Percentiles rank a stretch among this genome's conserved stretches.
phyloP scores from a whole-genome alignment of 2,329 filamentous ascomycete species.

The Alternaria triticimaculans region DNA sequence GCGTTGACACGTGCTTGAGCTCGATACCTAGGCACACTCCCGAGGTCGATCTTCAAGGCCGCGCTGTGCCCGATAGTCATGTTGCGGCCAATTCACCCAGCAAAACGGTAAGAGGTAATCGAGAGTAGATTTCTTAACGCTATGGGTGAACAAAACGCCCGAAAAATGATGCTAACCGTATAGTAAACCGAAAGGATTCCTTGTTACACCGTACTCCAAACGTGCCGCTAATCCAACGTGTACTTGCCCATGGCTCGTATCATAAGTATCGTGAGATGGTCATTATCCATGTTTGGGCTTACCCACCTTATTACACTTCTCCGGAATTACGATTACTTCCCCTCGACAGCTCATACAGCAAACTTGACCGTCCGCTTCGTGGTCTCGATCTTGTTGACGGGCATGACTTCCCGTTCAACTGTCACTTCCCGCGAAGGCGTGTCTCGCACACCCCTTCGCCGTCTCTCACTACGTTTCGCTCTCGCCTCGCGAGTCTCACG shows the following conservation, averaged over 20 bases:
- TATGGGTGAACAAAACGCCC: not conserved
- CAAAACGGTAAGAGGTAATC: not conserved
- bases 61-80: not conserved
- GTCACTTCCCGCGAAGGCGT: constrained; percentile 37
- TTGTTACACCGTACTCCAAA: constrained; percentile 12
- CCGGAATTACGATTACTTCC: constrained; percentile 26
- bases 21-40: not conserved
- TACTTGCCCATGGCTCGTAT: constrained; percentile 1
- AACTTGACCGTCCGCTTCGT: constrained; percentile 41
- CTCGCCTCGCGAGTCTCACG: constrained; percentile 66
- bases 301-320: not conserved
- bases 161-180: not conserved
- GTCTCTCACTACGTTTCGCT: constrained; percentile 61
- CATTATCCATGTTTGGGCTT: constrained; percentile 15
- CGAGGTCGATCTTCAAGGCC: not conserved
- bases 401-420: constrained; percentile 34
- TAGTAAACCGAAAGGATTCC: constrained; percentile 1
- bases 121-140: not conserved
- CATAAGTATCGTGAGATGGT: constrained; percentile 31
- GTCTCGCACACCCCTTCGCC: constrained; percentile 45
- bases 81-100: not conserved
- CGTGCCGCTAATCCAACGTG: constrained; percentile 10
- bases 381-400: constrained; percentile 18
- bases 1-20: constrained; percentile 13
- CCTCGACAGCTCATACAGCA: constrained; percentile 28